Evolutionary conservation across 2,329 filamentous ascomycete genomes (phyloP), one percentile per base, ranked within the genome.

Genomic region (Fusarium metavorans): DNA sequence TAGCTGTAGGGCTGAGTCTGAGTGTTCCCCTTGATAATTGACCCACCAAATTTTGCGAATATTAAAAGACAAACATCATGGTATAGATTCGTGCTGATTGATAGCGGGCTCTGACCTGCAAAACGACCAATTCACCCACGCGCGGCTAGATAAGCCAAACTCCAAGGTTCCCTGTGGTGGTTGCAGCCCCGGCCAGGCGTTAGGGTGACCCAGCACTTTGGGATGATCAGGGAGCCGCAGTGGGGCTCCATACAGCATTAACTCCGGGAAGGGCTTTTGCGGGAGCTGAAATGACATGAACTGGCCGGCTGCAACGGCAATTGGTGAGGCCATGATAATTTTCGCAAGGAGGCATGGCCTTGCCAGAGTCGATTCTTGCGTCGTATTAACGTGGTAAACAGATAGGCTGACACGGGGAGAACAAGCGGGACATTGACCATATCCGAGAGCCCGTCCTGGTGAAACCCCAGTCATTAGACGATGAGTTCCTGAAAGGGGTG

Each of bases 161-260:
- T 54, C 27, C 50, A 54, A 54, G 27, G 50, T 32, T 54, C 50
- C 61, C 34, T 61, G 64, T 76, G 72, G 71, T 77, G 75, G 76
- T 71, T 78, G 72, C 71, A 72, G 60, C 54, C 71, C 73, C 57
- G 70, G 72, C 70, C 72, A 71, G 63, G 41, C 68, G 20, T 76
- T 76, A 76, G 71, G 72, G 66, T 59, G 66, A 76, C 73, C 75
- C 75, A 68, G 74, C 70, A 57, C 61, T 63, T 77, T 75, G 74
- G 74, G 62, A 76, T 76, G 54, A 57, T 69, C 66, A 68, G 59
- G 54, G 68, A 66, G 64, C 67, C 70, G 64, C 52, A 75, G 74
- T 77, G 74, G 74, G 74, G 70, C 71, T n/a, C 23, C 23, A 50
- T 27, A 50, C 30, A 45, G 37, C 48, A 52, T 32, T 20, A 48